Percentiles rank a stretch among this genome's conserved stretches.
Evolutionary conservation across 1,284 basidiomycete genomes (phyloP).

Genomic region (Marasmius sp.): DNA sequence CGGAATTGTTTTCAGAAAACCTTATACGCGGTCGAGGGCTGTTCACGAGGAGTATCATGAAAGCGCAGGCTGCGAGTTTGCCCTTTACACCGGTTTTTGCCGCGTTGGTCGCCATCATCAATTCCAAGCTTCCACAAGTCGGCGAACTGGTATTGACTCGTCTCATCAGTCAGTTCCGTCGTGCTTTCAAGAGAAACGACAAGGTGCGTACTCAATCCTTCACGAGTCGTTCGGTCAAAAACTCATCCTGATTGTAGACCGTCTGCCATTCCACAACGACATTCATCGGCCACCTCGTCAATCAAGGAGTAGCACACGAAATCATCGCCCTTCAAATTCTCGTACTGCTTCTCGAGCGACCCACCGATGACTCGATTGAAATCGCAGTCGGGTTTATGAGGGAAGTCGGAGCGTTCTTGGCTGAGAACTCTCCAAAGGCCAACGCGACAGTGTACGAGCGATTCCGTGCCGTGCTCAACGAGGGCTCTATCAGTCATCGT

Average conservation of each 20-base stretch:
- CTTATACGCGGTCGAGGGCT: constrained; percentile 88
- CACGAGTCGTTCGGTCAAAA: background rate
- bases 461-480: constrained; percentile 95
- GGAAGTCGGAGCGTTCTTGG: constrained; percentile 94
- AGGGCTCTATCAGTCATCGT: constrained; percentile 91
- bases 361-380: constrained; percentile 97
- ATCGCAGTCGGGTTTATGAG: constrained; percentile 97
- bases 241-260: constrained; percentile 47
- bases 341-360: constrained; percentile 89
- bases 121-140: constrained; percentile 95
- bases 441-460: constrained; percentile 93
- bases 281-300: constrained; percentile 96
- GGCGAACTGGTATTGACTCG: constrained; percentile 90
- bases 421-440: constrained; percentile 93
- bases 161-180: constrained; percentile 92
- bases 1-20: constrained; percentile 92
- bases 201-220: constrained; percentile 62
- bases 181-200: constrained; percentile 96
- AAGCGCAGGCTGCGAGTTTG: constrained; percentile 94
- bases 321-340: constrained; percentile 95
- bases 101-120: constrained; percentile 91
- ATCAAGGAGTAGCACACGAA: constrained; percentile 93
- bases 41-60: constrained; percentile 94
- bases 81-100: constrained; percentile 99
- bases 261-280: constrained; percentile 94